Evolutionary conservation across 1,139 yeast genomes (phyloP), one percentile per base, ranked within the genome.

Genomic region (Arxiozyma slooffiae): DNA sequence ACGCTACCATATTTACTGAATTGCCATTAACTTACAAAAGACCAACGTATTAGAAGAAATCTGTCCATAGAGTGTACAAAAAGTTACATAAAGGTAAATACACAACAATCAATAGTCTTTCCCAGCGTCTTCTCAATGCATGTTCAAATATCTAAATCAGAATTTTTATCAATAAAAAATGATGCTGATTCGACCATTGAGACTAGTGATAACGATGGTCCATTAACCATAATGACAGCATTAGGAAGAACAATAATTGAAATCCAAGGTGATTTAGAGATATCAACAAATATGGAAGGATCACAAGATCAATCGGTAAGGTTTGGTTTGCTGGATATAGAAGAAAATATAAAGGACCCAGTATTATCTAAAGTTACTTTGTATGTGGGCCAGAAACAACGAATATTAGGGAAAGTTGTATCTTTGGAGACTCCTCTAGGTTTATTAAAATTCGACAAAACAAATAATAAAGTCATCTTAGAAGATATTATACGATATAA

Each of bases 211-310:
- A 22, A 52, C n/a, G n/a, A n/a, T 48, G 14, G 53, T 56, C 54
- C 38, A 46, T 30, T 42, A 11, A 38, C 58, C 4, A 54, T 63
- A 6, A 50, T 50, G 17, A 63, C 90, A 0, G 76, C 82, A 0
- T 67, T 69, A 46, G 92, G 90, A 0, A 71, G 79, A 38, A 72
- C 77, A 1, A 59, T 84, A 11, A 56, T 84, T 23, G 92, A 84
- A 63, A 82, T 84, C 20, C 92, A 84, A 62, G 92, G 92, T 3
- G 85, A 80, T 38, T 63, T 84, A 43, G 77, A 79, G 50, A 60
- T 80, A 1, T 89, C 89, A 11, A 22, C 37, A 20, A 0, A 53
- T 60, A 39, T 77, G 78, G 21, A 55, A 59, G 40, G 17, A 7
- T 34, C 34, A 55, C 57, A 57, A 2, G 52, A 26, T 69, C 68